These are phyloP conservation scores for Paramecium sonneborni DNA, from an alignment of 73 alveolate species.

Conservation along the genomic window DNA sequence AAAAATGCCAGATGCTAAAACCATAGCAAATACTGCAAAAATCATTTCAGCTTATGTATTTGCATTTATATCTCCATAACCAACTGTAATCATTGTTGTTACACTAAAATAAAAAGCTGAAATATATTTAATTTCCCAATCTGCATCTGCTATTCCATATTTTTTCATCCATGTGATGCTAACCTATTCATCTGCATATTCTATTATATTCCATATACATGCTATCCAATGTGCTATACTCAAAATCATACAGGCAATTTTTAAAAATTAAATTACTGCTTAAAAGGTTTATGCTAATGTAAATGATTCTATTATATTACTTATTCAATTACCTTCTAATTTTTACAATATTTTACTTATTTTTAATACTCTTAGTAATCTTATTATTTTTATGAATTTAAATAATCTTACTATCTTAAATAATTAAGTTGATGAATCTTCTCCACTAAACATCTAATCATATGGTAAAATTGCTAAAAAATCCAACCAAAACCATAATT, in stretches of 20 bases:
- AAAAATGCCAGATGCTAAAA: background rate
- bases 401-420: constrained; percentile 71
- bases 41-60: constrained; percentile 55
- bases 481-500: constrained; percentile 77
- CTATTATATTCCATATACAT: constrained; percentile 26
- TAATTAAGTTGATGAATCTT: constrained; percentile 20
- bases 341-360: constrained; percentile 64
- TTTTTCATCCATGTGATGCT: background rate
- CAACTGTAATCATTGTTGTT: constrained; percentile 86
- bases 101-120: constrained; percentile 80
- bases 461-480: constrained; percentile 79
- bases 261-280: background rate
- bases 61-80: constrained; percentile 81
- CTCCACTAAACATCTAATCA: background rate
- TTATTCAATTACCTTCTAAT: background rate
- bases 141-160: background rate
- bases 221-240: constrained; percentile 38
- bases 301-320: background rate
- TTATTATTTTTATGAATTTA: constrained; percentile 70
- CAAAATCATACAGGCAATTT: background rate
- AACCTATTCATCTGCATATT: background rate
- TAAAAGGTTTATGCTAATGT: background rate
- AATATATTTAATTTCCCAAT: constrained; percentile 63
- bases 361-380: constrained; percentile 74
- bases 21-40: constrained; percentile 15